These are phyloP conservation scores for Clavispora phyllophila DNA, from an alignment of 805 yeast species.

Conservation along the genomic window DNA sequence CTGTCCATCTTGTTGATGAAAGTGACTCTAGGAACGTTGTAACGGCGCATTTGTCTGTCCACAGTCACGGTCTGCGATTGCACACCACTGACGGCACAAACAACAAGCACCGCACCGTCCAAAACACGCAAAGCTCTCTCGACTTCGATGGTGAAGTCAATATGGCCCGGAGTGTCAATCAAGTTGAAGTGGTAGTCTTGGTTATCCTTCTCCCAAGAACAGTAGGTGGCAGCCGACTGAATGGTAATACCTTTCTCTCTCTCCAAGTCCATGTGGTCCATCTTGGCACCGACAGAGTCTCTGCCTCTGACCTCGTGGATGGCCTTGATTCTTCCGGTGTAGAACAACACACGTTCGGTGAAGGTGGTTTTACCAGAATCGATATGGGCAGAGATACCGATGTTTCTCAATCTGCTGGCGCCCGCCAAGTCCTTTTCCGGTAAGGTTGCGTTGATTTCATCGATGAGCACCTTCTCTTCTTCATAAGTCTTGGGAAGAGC, in stretches of 20 bases:
- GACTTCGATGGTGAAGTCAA: conserved; percentile 97
- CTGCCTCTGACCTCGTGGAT: conserved; percentile 96
- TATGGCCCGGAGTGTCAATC: conserved; percentile 98
- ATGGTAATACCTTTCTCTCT: conserved; percentile 98
- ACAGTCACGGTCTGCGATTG: conserved; percentile 98
- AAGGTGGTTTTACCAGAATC: conserved; percentile 98
- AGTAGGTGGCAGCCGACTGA: conserved; percentile 97
- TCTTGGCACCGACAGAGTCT: conserved; percentile 97
- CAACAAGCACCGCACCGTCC: conserved; percentile 97
- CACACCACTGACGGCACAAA: conserved; percentile 97
- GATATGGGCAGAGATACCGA: conserved; percentile 97
- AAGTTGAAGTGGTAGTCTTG: conserved; percentile 80
- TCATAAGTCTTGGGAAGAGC: conserved; percentile 47
- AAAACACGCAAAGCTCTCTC: conserved; percentile 97
- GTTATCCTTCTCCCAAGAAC: conserved; percentile 83
- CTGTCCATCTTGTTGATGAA: conserved; percentile 98
- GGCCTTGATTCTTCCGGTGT: conserved; percentile 95
- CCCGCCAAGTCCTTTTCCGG: conserved; percentile 48
- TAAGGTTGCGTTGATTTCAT: conserved; percentile 47
- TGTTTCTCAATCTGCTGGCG: conserved; percentile 70
- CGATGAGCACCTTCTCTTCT: conserved; percentile 67
- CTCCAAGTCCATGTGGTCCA: conserved; percentile 99
- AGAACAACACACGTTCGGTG: conserved; percentile 92
- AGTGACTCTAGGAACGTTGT: conserved; percentile 93
- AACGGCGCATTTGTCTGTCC: conserved; percentile 97